Conservation (phyloP, 495 filamentous ascomycete genomes). For the Podospora tetraspora region DNA sequence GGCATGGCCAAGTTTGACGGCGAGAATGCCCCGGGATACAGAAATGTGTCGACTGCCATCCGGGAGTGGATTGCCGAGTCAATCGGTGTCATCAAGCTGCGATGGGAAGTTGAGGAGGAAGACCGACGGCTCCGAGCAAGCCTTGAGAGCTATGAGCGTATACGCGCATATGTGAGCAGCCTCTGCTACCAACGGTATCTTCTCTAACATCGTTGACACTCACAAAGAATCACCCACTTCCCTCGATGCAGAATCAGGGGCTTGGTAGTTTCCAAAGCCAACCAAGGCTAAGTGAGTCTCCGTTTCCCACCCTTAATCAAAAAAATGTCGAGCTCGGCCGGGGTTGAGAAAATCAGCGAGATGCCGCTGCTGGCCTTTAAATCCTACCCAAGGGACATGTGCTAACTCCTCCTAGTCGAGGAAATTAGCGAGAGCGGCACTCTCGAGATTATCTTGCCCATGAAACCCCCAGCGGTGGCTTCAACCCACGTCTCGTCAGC, state of each 20-base stretch:
- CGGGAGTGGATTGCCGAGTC: constrained; percentile 62
- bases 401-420: constrained; percentile 37
- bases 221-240: constrained; percentile 10
- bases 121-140: constrained; percentile 42
- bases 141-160: constrained; percentile 40
- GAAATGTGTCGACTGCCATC: constrained; percentile 65
- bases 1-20: constrained; percentile 83
- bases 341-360: constrained; percentile 16
- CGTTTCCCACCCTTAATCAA: background rate
- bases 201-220: background rate
- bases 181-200: background rate
- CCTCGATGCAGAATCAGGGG: constrained; percentile 14
- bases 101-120: constrained; percentile 61
- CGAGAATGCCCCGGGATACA: constrained; percentile 65
- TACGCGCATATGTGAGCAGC: constrained; percentile 37
- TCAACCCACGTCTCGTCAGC: constrained; percentile 5
- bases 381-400: constrained; percentile 12
- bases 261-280: constrained; percentile 22
- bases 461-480: constrained; percentile 2
- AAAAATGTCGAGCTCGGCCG: background rate
- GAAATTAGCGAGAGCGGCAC: constrained; percentile 14
- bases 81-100: constrained; percentile 49
- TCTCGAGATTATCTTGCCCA: constrained; percentile 33
- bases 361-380: background rate
- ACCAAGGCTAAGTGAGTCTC: constrained; percentile 6